phyloP scores from a whole-genome alignment of 1,284 basidiomycete genomes.

The Tausonia pullulans region DNA sequence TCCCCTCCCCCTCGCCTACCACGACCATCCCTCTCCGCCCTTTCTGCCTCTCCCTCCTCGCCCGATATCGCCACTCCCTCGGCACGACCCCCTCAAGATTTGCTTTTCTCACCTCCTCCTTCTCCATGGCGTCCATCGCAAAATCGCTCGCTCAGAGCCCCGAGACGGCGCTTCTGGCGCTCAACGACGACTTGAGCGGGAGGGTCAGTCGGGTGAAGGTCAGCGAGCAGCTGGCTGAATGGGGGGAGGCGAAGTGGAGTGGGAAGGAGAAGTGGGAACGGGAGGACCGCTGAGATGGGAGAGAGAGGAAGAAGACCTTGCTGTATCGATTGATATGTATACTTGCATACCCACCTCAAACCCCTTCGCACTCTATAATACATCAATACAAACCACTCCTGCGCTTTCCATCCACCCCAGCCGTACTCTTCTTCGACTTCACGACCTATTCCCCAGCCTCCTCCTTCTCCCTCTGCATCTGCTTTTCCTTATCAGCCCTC shows the following conservation, averaged over 20 bases:
- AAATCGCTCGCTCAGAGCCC: background rate
- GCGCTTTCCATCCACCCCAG: no score
- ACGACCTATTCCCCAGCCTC: no score
- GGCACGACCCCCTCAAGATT: slow-evolving; percentile 10
- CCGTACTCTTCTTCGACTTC: no score
- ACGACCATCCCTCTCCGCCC: slow-evolving; percentile 1
- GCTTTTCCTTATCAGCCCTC: no score
- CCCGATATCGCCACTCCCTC: slow-evolving; percentile 14
- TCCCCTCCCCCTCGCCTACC: slow-evolving; percentile 2
- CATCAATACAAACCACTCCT: no score
- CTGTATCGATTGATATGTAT: no score
- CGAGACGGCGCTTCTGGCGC: slow-evolving; percentile 6
- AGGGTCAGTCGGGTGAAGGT: background rate
- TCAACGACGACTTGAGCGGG: slow-evolving; percentile 14
- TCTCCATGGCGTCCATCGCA: background rate
- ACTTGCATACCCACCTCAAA: no score
- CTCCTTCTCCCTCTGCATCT: no score
- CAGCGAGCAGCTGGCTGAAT: background rate
- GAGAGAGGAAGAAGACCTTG: background rate
- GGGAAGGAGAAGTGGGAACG: background rate
- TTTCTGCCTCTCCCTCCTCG: slow-evolving; percentile 12
- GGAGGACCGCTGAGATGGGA: background rate
- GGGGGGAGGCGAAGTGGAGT: slow-evolving; percentile 6
- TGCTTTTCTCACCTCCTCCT: background rate
- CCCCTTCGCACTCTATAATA: no score